Evolutionary conservation across 768 basidiomycete species (phyloP), one percentile per base, ranked within the genome.

Genomic region (Lepiota venenata): DNA sequence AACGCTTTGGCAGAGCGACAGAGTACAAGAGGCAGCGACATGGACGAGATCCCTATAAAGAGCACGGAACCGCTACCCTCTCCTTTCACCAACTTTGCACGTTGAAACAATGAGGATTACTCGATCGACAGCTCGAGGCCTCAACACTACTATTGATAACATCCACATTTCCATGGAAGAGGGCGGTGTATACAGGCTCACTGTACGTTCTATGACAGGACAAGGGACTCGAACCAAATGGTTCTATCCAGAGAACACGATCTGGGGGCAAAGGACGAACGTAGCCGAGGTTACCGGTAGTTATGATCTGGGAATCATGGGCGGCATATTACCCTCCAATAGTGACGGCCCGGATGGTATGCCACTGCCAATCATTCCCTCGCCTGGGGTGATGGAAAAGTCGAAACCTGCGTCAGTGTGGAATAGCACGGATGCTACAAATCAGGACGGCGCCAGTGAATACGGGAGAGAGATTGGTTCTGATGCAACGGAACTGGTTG

Each of bases 151-250:
- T 35, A 35, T 47, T 20, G 42, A 43, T 18, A 22, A 43, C 42
- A 21, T 43, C 12, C 20, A 7, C 16, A 40, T 50, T 14, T 18
- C 42, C 10, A 27, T 35, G 12, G 50, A 52, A 20, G 50, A 21
- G 3, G 18, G 36, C 14, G 50, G 50, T 10, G 32, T 11, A 8
- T 52, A 36, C 22, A 41, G 50, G 18, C 32, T 52, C 32, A 52
- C 29, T 16, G 37, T 32, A 16, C 16, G 18, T 14, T 52, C 50
- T 16, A 9, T 43, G 29, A 52, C 50, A 9, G 50, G 50, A 35
- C 15, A 52, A 14, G 50, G 50, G 3, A 52, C 41, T 11, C 50
- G 35, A 12, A 43, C 35, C n/a, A 52, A 22, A 21, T 52, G 50
- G 50, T 42, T 43, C 32, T 52, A 52, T 43, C 40, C 50, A 2